A percentile compares a stretch with the other conserved stretches of the same genome.
Evolutionary conservation across 1,139 yeast species (phyloP).

Genomic region (Geotrichum armillariae): DNA sequence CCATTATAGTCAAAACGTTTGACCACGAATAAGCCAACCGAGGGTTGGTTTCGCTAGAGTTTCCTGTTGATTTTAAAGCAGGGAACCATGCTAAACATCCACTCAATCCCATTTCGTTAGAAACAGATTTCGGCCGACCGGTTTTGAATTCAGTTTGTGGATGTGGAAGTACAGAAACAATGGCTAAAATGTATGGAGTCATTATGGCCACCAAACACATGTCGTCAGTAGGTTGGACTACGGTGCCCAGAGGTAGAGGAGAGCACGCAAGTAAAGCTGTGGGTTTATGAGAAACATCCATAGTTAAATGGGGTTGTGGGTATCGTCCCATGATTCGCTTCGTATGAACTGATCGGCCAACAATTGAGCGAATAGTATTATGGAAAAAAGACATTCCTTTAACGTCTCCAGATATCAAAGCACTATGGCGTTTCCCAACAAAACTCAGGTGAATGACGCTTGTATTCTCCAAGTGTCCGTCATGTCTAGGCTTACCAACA

Average conservation of each 20-base stretch:
- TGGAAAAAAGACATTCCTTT: conserved; percentile 63
- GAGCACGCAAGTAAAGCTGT: conserved; percentile 45
- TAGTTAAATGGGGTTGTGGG: conserved; percentile 27
- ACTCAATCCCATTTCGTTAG: conserved; percentile 40
- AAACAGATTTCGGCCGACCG: conserved; percentile 46
- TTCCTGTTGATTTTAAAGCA: conserved; percentile 36
- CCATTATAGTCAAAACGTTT: conserved; percentile 55
- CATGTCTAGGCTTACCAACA: conserved; percentile 30
- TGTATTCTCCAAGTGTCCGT: conserved; percentile 55
- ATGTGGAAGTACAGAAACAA: conserved; percentile 57
- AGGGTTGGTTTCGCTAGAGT: conserved; percentile 38
- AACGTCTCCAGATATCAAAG: conserved; percentile 58
- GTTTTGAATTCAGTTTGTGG: conserved; percentile 56
- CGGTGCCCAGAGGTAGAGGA: conserved; percentile 56
- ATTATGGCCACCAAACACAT: conserved; percentile 63
- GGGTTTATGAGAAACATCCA: conserved; percentile 26
- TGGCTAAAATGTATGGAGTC: conserved; percentile 51
- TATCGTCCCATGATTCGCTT: conserved; percentile 55
- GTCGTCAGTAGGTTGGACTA: conserved; percentile 52
- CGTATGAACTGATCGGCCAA: conserved; percentile 53
- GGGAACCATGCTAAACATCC: conserved; percentile 66
- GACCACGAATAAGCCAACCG: conserved; percentile 69
- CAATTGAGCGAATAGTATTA: conserved; percentile 54
- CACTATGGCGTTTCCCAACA: conserved; percentile 56
- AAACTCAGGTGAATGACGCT: conserved; percentile 54